Base-by-base conservation (phyloP, 345 rosid genomes). In the Eucalyptus erythrocorys region DNA sequence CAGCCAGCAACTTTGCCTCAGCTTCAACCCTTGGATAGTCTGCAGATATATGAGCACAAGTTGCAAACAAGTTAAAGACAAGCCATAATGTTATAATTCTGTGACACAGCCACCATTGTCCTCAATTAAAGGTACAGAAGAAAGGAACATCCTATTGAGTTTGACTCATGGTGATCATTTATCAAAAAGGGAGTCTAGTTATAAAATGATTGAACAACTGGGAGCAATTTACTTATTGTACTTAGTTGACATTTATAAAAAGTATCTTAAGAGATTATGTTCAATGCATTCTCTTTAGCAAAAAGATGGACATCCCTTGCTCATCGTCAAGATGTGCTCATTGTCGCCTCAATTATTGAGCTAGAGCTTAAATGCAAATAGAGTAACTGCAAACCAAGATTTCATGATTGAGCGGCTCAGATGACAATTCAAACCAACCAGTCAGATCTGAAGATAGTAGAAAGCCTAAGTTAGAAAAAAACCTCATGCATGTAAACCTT, bases 1-100 rank as follows among this genome's bases (percentile, higher is more conserved):
- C 95, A 16, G 97, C 95, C 88, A 95, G 93, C 88, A 87, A 88
- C 93, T 94, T 96, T 27, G 97, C 99, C 92, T 95, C 96, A 50
- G 95, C 96, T 92, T 96, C 97, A 89, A 97, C 92, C 93, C 92
- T 95, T 85, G 95, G 99, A 91, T 98, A 98, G 91, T 97, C 99
- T 98, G 99, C 93, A 91, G 76, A 59, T 92, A 86, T 87, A 40
- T 61, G 88, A 86, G 47, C 66, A 86, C 42, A 86, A n/a, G 64
- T 84, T 82, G 27, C 57, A 43, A 68, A 76, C 53, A 87, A 55
- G 40, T 14, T 51, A 48, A n/a, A 85, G 71, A 40, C 42, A 48
- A 13, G 85, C 49, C 7, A 64, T 50, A 61, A 89, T 40, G 22
- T 51, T 14, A 26, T 3, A 53, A 22, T 19, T 85, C 76, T 61